Evolutionary conservation across 2,329 filamentous ascomycete species (phyloP).

Genomic region (Xylaria hypoxylon): DNA sequence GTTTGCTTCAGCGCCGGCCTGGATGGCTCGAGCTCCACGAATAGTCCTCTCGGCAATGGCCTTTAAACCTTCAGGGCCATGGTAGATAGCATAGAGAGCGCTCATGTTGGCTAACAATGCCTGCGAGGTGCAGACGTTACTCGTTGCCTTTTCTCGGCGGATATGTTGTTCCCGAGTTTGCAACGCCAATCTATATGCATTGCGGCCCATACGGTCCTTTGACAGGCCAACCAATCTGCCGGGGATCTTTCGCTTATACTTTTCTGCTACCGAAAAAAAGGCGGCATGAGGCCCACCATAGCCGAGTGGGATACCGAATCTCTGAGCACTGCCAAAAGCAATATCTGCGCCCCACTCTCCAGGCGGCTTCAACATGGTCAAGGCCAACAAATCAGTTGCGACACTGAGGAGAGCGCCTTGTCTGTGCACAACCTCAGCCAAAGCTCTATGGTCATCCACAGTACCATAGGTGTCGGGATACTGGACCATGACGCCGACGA

Average conservation of each 20-base stretch:
- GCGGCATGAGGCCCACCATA: conserved; percentile 96
- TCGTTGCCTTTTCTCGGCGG: conserved; percentile 93
- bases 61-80: conserved; percentile 85
- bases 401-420: conserved; percentile 84
- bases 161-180: conserved; percentile 98
- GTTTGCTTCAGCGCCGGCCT: conserved; percentile 70
- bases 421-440: conserved; percentile 82
- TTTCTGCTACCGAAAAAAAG: conserved; percentile 92
- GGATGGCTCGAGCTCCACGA: conserved; percentile 75
- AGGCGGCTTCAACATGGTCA: conserved; percentile 88
- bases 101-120: conserved; percentile 95
- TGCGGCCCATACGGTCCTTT: conserved; percentile 86
- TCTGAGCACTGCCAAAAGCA: conserved; percentile 91
- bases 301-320: conserved; percentile 91
- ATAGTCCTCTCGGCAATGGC: conserved; percentile 84
- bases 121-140: conserved; percentile 97
- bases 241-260: conserved; percentile 94
- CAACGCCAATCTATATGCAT: conserved; percentile 83
- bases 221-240: conserved; percentile 91
- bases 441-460: conserved; percentile 76
- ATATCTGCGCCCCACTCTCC: conserved; percentile 96
- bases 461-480: conserved; percentile 92
- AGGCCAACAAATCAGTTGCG: conserved; percentile 87
- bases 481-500: conserved; percentile 92
- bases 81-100: conserved; percentile 93